Base-by-base conservation (phyloP, 208 protist genomes). In the Acanthamoeba culbertsoni region DNA sequence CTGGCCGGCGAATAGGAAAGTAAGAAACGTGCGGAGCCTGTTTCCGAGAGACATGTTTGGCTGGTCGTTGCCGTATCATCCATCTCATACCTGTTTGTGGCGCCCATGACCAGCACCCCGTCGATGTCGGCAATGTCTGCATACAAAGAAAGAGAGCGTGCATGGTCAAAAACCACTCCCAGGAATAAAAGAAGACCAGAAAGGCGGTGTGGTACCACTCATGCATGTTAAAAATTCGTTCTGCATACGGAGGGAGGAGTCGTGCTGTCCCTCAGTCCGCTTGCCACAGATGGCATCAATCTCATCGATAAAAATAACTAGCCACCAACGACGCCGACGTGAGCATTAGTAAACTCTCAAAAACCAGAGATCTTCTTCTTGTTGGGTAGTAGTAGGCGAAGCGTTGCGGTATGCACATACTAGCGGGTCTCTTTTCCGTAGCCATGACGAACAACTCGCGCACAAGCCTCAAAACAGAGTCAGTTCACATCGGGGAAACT, bases 291-390 rank as follows among this genome's bases (percentile, higher is more conserved):
- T 95, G 8, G 99, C 99, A 96, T 99, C 99, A 31, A 99, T 98
- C 96, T 99, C 99, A 96, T 99, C 99, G 86, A 99, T 99, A 95
- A 99, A 99, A 73, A 99, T 99, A 90, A 99, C 99, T 93, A 98
- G n/a, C n/a, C 97, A 20, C 10, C 4, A 48, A 6, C 10, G 1
- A 6, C 40, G 73, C 5, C 3, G 6, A 71, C n/a, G n/a, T n/a
- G n/a, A n/a, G n/a, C n/a, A n/a, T n/a, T n/a, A n/a, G n/a, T 3
- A 7, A 91, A 73, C 28, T n/a, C 5, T 28, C 23, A 12, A 71
- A 62, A 14, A 71, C 63, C 3, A 6, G 10, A n/a, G 35, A 71
- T 40, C 35, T 3, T 43, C n/a, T 59, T 59, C 31, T 91, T 53
- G 48, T 59, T 88, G 23, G n/a, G n/a, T n/a, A 48, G 37, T 7